phyloP scores from a whole-genome alignment of 331 rosid genomes.

The Rosa hybrid region DNA sequence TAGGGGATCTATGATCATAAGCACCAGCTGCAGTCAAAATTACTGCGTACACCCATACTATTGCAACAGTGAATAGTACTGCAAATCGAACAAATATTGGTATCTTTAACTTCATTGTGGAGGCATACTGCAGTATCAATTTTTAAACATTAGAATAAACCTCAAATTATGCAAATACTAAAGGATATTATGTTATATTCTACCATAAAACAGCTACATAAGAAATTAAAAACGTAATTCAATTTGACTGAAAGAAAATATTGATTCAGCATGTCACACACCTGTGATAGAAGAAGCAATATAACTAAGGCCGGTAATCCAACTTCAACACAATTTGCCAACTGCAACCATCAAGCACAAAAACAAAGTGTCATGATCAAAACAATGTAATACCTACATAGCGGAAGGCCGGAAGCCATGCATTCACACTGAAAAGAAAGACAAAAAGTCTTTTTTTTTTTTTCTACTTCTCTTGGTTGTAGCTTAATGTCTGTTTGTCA shows the following conservation, averaged over 20 bases:
- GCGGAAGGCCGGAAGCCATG: too few relatives aligned
- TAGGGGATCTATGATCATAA: slow-evolving; percentile 57
- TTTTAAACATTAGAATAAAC: slow-evolving; percentile 25
- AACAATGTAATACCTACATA: background rate
- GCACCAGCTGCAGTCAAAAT: slow-evolving; percentile 89
- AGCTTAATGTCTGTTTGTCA: background rate
- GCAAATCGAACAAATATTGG: slow-evolving; percentile 56
- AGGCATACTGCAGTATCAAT: slow-evolving; percentile 68
- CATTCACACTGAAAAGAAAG: background rate
- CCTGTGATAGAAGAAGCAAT: slow-evolving; percentile 74
- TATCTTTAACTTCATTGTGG: slow-evolving; percentile 44
- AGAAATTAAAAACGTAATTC: background rate
- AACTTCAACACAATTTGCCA: slow-evolving; percentile 82
- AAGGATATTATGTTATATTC: background rate
- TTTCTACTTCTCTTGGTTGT: background rate
- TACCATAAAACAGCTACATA: background rate
- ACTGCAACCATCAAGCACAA: slow-evolving; percentile 45
- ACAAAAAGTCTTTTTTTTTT: background rate
- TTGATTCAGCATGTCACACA: slow-evolving; percentile 26
- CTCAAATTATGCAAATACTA: background rate
- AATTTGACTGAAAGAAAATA: slow-evolving; percentile 12
- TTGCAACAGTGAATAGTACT: slow-evolving; percentile 52
- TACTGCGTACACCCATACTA: slow-evolving; percentile 82
- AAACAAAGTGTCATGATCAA: background rate
- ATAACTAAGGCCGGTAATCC: slow-evolving; percentile 86